Base-by-base conservation (phyloP, 148 eudicot species). In the Rhododendron kiyosumense region DNA sequence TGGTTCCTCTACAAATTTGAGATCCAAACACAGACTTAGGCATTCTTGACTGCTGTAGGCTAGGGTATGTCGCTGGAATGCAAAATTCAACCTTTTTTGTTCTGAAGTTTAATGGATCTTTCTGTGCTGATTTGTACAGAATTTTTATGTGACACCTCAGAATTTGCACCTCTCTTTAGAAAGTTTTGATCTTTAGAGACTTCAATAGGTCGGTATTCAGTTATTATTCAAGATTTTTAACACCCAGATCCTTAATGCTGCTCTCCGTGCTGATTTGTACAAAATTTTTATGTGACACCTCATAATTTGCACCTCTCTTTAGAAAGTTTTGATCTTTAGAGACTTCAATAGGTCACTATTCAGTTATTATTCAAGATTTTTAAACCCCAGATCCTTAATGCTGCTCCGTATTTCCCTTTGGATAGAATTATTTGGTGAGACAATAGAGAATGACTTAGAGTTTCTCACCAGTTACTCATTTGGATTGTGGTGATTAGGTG, bases 161-260 rank as follows among this genome's bases (percentile, higher is more conserved):
- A 34, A 81, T 30, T 17, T 26, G 61, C 24, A 30, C 61, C 13
- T 1, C n/a, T n/a, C 36, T 30, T 59, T 59, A 59, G 73, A 57
- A 59, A 82, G 73, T 82, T 20, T 57, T 82, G 30, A 57, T 36
- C 73, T 59, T 82, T 59, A 59, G 32, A 82, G 48, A 82, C 24
- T 26, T 59, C 2, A 24, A 34, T 59, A 36, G 36, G 43, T 74
- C 1, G 14, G 34, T 67, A 17, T 67, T 65, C 5, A 26, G 74
- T 67, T 26, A 67, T 26, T 26, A 26, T 67, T 67, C 74, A 67
- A 26, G 32, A 67, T 67, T 26, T 67, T 67, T 9, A 8, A 8
- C 71, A 2, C 74, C 34, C 74, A 26, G 4, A 26, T 67, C 28
- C 74, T 26, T 67, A 67, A 8, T 24, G 34, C 34, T 57, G 6